Conservation (phyloP, 1,284 basidiomycete genomes). For the Meira miltonrushii region DNA sequence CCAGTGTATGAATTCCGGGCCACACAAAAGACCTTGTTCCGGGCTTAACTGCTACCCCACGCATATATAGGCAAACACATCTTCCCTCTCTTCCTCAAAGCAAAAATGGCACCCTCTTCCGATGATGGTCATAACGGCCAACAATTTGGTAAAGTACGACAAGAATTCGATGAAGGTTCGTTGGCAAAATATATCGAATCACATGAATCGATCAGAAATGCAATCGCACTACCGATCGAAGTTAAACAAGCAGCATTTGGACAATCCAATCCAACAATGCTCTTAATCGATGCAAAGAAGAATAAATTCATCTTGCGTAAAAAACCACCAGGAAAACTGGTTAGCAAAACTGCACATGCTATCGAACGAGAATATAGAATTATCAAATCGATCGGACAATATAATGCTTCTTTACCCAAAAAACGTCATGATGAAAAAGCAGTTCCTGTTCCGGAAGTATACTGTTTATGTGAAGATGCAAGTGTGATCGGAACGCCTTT, state of each 20-base stretch:
- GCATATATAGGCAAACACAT: not conserved
- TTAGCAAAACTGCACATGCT: conserved; percentile 85
- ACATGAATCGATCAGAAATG: conserved; percentile 57
- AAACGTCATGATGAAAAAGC: conserved; percentile 46
- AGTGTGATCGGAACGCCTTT: conserved; percentile 79
- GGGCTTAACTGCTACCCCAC: no score
- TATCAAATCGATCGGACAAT: conserved; percentile 59
- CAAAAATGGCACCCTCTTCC: not conserved
- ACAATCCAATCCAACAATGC: conserved; percentile 85
- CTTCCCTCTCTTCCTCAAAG: not conserved
- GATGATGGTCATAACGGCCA: conserved; percentile 17
- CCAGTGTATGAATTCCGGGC: no score
- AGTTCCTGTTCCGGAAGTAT: conserved; percentile 81
- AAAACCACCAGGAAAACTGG: conserved; percentile 80
- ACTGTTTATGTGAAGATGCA: conserved; percentile 66
- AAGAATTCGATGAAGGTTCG: conserved; percentile 18
- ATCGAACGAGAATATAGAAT: conserved; percentile 86
- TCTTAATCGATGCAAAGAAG: conserved; percentile 69
- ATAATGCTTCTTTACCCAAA: conserved; percentile 15
- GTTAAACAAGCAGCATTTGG: conserved; percentile 80
- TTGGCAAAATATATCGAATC: conserved; percentile 15
- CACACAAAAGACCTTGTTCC: no score
- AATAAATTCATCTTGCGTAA: conserved; percentile 80
- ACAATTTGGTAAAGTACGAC: conserved; percentile 34
- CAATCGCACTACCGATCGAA: conserved; percentile 64